Evolutionary conservation across 768 basidiomycete species (phyloP).

Genomic region (Trametes cinnabarina): DNA sequence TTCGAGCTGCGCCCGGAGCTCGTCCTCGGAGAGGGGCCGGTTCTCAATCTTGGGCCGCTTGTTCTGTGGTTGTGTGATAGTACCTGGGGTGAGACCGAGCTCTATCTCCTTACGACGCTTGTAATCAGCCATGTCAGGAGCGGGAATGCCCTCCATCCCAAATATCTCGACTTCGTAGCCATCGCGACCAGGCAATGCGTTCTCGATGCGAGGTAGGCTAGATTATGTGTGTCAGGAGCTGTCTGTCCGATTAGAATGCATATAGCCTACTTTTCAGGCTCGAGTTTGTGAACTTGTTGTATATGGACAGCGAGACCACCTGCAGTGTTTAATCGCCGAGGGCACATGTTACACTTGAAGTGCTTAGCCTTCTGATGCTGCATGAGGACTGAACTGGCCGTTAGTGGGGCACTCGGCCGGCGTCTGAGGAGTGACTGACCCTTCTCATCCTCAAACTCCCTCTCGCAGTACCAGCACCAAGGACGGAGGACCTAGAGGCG

Average conservation of each 20-base stretch:
- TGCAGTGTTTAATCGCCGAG: constrained; percentile 92
- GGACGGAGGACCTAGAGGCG: constrained; percentile 68
- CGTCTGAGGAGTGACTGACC: constrained; percentile 46
- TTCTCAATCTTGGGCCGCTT: constrained; percentile 84
- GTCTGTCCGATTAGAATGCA: not conserved
- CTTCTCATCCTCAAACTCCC: constrained; percentile 99
- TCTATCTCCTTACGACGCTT: constrained; percentile 95
- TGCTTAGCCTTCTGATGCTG: constrained; percentile 99
- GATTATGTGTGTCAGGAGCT: not conserved
- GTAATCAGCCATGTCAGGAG: constrained; percentile 92
- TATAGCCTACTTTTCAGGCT: constrained; percentile 65
- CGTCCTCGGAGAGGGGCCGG: constrained; percentile 72
- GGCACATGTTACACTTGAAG: constrained; percentile 97
- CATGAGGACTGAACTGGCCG: constrained; percentile 71
- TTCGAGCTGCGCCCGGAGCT: constrained; percentile 79
- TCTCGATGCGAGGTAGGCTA: constrained; percentile 87
- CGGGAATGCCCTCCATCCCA: constrained; percentile 98
- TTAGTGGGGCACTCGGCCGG: not conserved
- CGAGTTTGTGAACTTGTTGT: constrained; percentile 99
- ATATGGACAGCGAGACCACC: constrained; percentile 97
- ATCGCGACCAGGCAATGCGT: constrained; percentile 93
- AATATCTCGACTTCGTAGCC: constrained; percentile 99
- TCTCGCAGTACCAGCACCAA: constrained; percentile 99
- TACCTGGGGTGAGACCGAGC: constrained; percentile 78
- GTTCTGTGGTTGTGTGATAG: constrained; percentile 75